Conservation (phyloP, 495 filamentous ascomycete species). For the Ramalina peruviana region DNA sequence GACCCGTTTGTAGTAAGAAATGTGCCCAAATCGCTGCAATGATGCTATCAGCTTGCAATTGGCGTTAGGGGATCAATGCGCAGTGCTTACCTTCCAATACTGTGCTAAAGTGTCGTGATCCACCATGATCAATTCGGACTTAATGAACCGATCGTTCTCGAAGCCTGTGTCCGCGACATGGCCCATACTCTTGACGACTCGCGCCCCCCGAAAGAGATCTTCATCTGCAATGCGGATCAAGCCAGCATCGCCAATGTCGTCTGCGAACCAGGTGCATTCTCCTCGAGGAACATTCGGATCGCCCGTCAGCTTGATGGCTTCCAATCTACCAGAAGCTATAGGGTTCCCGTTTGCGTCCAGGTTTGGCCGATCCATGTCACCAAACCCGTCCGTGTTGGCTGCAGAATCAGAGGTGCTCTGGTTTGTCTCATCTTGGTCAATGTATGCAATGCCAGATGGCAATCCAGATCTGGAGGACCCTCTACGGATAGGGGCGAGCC, state of each 20-base stretch:
- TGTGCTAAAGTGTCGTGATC: conserved; percentile 66
- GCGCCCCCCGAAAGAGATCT: conserved; percentile 53
- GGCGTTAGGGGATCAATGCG: too few relatives aligned
- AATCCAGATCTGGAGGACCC: background rate
- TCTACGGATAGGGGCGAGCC: background rate
- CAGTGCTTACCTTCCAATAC: conserved; percentile 49
- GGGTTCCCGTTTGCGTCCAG: too few relatives aligned
- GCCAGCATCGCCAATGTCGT: conserved; percentile 57
- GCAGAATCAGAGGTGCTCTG: background rate
- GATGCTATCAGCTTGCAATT: background rate
- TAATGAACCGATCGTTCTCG: conserved; percentile 52
- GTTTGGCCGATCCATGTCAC: too few relatives aligned
- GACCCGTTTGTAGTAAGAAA: conserved; percentile 68
- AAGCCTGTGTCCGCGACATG: conserved; percentile 67
- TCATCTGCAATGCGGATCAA: conserved; percentile 48
- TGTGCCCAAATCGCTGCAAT: conserved; percentile 47
- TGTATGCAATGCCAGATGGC: background rate
- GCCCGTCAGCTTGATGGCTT: conserved; percentile 82
- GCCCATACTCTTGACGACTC: conserved; percentile 60
- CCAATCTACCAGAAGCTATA: conserved; percentile 37
- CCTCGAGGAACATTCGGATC: conserved; percentile 81
- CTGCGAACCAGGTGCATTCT: conserved; percentile 61
- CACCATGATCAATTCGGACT: conserved; percentile 63
- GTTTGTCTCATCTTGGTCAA: background rate
- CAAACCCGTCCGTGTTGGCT: background rate